Base-by-base conservation (phyloP, 2,329 filamentous ascomycete species). In the Colletotrichum shisoi region DNA sequence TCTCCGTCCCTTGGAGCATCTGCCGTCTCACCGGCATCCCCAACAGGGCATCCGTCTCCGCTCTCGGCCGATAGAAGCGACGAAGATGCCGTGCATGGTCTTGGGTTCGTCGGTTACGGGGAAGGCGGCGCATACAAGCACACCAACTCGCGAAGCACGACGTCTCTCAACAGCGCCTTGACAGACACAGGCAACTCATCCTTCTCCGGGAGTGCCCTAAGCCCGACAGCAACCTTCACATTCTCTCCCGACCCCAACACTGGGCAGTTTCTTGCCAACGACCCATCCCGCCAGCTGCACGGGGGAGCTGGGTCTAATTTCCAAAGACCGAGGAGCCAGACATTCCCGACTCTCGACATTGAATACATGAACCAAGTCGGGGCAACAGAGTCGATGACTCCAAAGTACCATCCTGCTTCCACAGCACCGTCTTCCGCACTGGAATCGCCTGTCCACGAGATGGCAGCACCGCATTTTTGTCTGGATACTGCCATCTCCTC, bases 251-350 rank as follows among this genome's bases (percentile, higher is more conserved):
- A 95, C 70, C 84, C 88, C 13, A 88, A 88, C 65, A 83, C 84
- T 3, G 89, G 89, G 60, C 85, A 87, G 1, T 95, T 94, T 74
- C 72, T 80, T 27, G 65, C 76, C 0, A 70, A 78, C 48, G 82
- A 84, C 46, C 76, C 78, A 37, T 74, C 73, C 57, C 71, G 77
- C 37, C 75, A 78, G 42, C 72, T 80, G 9, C 76, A 76, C 4
- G 74, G 74, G 5, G 79, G 75, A 39, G 72, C 64, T 24, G 74
- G 73, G 63, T 79, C 82, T 60, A 87, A 87, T 72, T 88, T 89
- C 71, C 89, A 91, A 72, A 85, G 92, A 63, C 92, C 91, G n/a
- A 85, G 93, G 73, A 95, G 92, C 76, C 93, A 96, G 77, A 96
- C 93, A 0, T 93, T 96, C 70, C 92, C 93, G 1, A 88, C 89